Conservation (phyloP, 73 alveolate genomes). For the Tetrahymena elliotti region DNA sequence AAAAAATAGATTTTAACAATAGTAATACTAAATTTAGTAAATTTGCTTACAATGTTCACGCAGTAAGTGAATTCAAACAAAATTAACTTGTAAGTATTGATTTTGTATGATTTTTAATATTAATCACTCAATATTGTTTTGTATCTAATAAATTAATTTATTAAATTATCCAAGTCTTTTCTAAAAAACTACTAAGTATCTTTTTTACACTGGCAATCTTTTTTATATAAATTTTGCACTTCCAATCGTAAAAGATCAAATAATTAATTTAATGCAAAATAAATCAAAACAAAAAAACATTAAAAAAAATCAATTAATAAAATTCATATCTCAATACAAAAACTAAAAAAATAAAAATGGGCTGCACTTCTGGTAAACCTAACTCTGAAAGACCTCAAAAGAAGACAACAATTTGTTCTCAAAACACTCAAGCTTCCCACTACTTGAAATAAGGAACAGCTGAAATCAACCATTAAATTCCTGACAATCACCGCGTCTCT, state of each 20-base stretch:
- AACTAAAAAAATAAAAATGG: background rate
- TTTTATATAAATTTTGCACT: background rate
- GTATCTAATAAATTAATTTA: background rate
- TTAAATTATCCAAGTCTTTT: background rate
- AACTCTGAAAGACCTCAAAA: background rate
- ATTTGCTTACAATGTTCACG: background rate
- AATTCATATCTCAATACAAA: background rate
- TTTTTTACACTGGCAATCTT: background rate
- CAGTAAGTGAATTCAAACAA: background rate
- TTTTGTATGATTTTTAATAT: background rate
- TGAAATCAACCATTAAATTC: background rate
- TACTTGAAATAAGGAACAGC: background rate
- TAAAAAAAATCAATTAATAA: background rate
- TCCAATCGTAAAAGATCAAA: background rate
- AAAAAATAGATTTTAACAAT: no score
- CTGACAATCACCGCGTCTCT: background rate
- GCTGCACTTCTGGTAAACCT: background rate
- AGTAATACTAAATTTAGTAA: background rate
- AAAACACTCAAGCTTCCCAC: background rate
- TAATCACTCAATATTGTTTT: background rate
- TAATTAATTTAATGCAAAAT: background rate
- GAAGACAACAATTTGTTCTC: background rate
- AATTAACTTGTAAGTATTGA: background rate
- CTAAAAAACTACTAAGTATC: background rate
- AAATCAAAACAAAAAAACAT: background rate